Base-by-base conservation (phyloP, 2,329 filamentous ascomycete species). In the Xylariales sp. region DNA sequence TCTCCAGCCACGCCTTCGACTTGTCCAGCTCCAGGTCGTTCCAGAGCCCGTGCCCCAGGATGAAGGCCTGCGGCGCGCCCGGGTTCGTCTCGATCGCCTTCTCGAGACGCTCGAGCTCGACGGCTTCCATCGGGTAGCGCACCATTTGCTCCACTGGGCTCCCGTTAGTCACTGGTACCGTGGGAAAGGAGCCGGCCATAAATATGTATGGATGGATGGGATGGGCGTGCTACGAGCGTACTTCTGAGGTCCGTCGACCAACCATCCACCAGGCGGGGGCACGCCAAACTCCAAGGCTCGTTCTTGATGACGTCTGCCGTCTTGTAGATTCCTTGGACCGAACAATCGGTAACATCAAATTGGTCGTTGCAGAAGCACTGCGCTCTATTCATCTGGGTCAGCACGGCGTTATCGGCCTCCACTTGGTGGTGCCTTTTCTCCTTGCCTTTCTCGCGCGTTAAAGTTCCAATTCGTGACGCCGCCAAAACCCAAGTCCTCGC, bases 391-490 rank as follows among this genome's bases (percentile, higher is more conserved):
- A 18, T 8, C 8, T 57, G n/a, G 18, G 57, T 70, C 49, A 72
- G 64, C 36, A 60, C n/a, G 6, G 56, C 3, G 12, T 18, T 30
- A 8, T 60, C 14, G 8, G 28, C 49, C 5, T 32, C 3, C 32
- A 30, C 6, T 10, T 30, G 16, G 10, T 7, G 7, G 10, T 7
- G 7, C 36, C 14, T 69, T 32, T 16, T 50, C 3, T 23, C 23
- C 76, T 54, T 72, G 80, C 80, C 75, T 79, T 73, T 84, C 83
- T 52, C 81, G 74, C 9, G 75, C 70, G n/a, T 76, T 77, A 59
- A 85, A 84, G 64, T 84, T 84, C 83, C 82, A 85, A 69, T 83
- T 79, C 3, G 82, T 84, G 12, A 84, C 82, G 46, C 81, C 83
- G 9, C 83, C 83, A 66, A 84, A 84, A 6, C 83, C 83, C 32